Evolutionary conservation across 1,284 basidiomycete genomes (phyloP), one percentile per base, ranked within the genome.

Genomic region (Ceratorhiza oryzae-sativae): DNA sequence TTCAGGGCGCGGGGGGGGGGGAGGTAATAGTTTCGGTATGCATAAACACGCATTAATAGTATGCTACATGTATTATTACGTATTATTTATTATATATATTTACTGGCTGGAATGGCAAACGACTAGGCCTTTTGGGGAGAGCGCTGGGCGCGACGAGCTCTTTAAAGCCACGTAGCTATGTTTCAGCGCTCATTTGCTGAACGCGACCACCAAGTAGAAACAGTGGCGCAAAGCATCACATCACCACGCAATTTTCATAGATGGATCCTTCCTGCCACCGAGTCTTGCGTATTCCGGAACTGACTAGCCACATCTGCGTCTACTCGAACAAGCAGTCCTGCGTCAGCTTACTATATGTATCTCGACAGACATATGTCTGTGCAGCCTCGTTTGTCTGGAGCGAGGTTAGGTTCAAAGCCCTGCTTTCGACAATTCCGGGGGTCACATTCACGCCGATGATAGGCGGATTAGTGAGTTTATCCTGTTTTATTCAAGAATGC

Each of bases 61-160:
- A n/a, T n/a, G 34, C 25, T 65, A 53, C 34, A 42, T 49, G 49
- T 55, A 65, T 65, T 41, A 41, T 53, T 65, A 63, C 41, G 36
- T 27, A 10, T 18, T 27, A 32, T 46, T 20, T 62, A 62, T 45
- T 62, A 20, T 36, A 39, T 39, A 39, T 13, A 6, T 39, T 6
- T 13, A 39, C 36, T 13, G 8, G 36, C 36, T 39, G 36, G 13
- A n/a, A n/a, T n/a, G n/a, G n/a, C n/a, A n/a, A n/a, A n/a, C n/a
- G n/a, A n/a, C n/a, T n/a, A n/a, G n/a, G n/a, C n/a, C n/a, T n/a
- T n/a, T n/a, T n/a, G n/a, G n/a, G n/a, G n/a, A n/a, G n/a, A n/a
- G n/a, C n/a, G n/a, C n/a, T n/a, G n/a, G n/a, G n/a, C n/a, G n/a
- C n/a, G n/a, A n/a, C n/a, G n/a, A n/a, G n/a, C n/a, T n/a, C n/a